Base-by-base conservation (phyloP, 2,329 filamentous ascomycete genomes). In the Talaromyces atroroseus region DNA sequence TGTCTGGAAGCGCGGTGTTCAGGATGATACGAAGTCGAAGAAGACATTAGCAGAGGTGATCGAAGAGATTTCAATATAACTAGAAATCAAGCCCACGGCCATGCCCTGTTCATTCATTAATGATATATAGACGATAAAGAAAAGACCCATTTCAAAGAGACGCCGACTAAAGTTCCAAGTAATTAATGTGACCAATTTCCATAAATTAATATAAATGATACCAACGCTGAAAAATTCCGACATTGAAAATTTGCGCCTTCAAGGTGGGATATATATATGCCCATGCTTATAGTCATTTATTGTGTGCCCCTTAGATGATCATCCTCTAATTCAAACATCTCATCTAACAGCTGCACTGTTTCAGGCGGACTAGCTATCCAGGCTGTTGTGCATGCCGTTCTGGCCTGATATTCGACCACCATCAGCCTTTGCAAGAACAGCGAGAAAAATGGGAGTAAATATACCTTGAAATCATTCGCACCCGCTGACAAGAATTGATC, bases 351-450 rank as follows among this genome's bases (percentile, higher is more conserved):
- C 64, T 89, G 85, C 40, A 96, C 90, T 29, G 94, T 99, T 79
- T 99, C 94, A 0, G 82, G 79, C 0, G 94, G 94, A 68, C 84
- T 96, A 1, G 94, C 92, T 63, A 99, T 95, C 94, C 94, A 99
- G 1, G 92, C 92, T 21, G 94, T 97, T 0, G 92, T 96, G 34
- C 90, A 94, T 20, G 95, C 92, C 65, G 91, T 83, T 29, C 92
- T 81, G 7, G 92, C 94, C 76, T 79, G 48, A 32, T 51, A 23
- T 26, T 26, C 16, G 26, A 29, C 23, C 42, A 29, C 20, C 38
- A 42, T 47, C 5, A 56, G 42, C 32, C 45, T 36, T 48, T 26
- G 11, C 32, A 26, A 21, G 12, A 51, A 49, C 5, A 24, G 21
- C 21, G 20, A 18, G 21, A 26, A 23, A 44, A 23, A 4, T 20